Evolutionary conservation across 1,139 yeast genomes (phyloP).

Genomic region (Hansenula anomala): DNA sequence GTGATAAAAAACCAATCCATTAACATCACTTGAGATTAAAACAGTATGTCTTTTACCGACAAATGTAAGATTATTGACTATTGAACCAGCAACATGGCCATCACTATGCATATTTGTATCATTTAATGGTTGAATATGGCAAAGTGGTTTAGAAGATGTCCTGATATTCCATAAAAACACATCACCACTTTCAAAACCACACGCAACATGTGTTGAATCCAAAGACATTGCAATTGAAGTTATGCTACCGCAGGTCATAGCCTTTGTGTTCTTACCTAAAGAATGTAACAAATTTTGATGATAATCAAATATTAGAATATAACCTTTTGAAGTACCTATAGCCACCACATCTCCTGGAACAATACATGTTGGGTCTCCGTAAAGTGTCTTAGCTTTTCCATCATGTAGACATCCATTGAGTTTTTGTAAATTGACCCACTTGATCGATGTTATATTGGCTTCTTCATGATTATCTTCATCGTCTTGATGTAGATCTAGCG

Average conservation of each 20-base stretch:
- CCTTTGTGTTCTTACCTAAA: slow-evolving; percentile 25
- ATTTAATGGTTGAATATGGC: slow-evolving; percentile 19
- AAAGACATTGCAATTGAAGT: slow-evolving; percentile 43
- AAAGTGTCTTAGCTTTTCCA: slow-evolving; percentile 29
- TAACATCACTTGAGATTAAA: slow-evolving; percentile 50
- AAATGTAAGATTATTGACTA: slow-evolving; percentile 46
- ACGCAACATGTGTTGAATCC: slow-evolving; percentile 42
- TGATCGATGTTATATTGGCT: slow-evolving; percentile 18
- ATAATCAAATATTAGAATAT: slow-evolving; percentile 57
- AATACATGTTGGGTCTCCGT: slow-evolving; percentile 48
- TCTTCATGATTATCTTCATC: neutral
- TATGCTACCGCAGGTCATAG: slow-evolving; percentile 34
- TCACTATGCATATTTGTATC: slow-evolving; percentile 30
- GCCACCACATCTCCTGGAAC: slow-evolving; percentile 49
- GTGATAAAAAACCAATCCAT: slow-evolving; percentile 60
- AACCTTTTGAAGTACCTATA: slow-evolving; percentile 60
- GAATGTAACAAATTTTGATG: slow-evolving; percentile 46
- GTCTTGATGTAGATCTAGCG: neutral
- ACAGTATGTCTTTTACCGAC: slow-evolving; percentile 53
- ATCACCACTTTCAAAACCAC: slow-evolving; percentile 40
- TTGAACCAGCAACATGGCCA: slow-evolving; percentile 48
- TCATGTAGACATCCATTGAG: slow-evolving; percentile 35
- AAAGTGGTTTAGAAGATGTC: slow-evolving; percentile 18
- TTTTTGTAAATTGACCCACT: slow-evolving; percentile 41
- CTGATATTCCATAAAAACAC: slow-evolving; percentile 39